Evolutionary conservation across 2,329 filamentous ascomycete species (phyloP).

Genomic region (Dactylellina parvicollis): DNA sequence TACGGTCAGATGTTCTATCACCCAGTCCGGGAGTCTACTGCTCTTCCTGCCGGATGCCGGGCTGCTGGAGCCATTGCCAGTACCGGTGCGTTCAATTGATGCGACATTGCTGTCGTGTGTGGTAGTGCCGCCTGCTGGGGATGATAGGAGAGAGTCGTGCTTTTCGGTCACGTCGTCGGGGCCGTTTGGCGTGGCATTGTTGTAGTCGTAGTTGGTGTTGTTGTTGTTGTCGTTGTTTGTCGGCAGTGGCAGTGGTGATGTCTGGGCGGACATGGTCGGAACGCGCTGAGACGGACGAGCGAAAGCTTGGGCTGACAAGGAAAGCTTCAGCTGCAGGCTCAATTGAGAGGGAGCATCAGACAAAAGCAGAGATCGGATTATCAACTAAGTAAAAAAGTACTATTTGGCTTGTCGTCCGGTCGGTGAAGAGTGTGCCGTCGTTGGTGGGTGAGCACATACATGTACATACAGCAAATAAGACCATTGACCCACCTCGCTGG

Average conservation of each 20-base stretch:
- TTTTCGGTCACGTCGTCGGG: constrained; percentile 4
- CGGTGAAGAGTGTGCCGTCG: too few species aligned
- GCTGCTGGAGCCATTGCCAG: not conserved
- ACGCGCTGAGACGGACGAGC: not conserved
- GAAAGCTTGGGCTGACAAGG: too few species aligned
- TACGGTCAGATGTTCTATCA: constrained; percentile 64
- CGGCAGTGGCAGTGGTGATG: not conserved
- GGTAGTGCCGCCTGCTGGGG: not conserved
- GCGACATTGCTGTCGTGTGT: not conserved
- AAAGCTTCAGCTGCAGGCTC: too few species aligned
- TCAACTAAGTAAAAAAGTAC: too few species aligned
- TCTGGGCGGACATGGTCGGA: constrained; percentile 37
- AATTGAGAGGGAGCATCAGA: too few species aligned
- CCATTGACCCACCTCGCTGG: too few species aligned
- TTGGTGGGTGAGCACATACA: too few species aligned
- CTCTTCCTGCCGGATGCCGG: not conserved
- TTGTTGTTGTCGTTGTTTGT: not conserved
- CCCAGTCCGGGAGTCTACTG: constrained; percentile 57
- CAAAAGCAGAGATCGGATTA: too few species aligned
- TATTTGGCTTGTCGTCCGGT: too few species aligned
- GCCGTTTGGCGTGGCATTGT: not conserved
- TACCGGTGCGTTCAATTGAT: not conserved
- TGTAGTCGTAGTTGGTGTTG: constrained; percentile 9
- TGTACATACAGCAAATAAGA: too few species aligned
- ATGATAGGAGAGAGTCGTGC: constrained; percentile 9